phyloP scores from a whole-genome alignment of 1,284 basidiomycete species.

The Acaromyces ingoldii region DNA sequence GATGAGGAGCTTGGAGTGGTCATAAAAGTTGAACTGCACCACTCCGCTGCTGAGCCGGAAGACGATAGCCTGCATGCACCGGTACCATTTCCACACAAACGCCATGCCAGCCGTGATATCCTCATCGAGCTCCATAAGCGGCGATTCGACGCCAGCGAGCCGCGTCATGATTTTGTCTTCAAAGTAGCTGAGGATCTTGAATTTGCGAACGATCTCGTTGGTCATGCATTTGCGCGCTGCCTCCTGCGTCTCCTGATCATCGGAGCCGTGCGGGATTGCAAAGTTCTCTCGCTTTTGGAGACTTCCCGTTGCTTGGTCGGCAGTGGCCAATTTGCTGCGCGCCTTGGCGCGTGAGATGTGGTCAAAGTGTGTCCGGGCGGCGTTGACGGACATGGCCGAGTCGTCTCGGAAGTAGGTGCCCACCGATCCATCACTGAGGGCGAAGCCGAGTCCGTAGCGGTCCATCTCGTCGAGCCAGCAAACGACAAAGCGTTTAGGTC shows the following conservation, averaged over 20 bases:
- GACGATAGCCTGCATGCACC: conserved; percentile 93
- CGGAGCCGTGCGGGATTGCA: conserved; percentile 9
- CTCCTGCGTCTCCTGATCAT: not conserved
- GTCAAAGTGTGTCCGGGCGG: conserved; percentile 11
- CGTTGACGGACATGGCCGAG: conserved; percentile 68
- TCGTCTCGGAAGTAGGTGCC: conserved; percentile 96
- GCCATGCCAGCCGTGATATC: conserved; percentile 74
- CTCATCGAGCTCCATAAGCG: conserved; percentile 81
- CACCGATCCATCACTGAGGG: conserved; percentile 86
- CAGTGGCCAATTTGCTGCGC: not conserved
- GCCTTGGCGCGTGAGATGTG: conserved; percentile 5
- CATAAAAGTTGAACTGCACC: conserved; percentile 97
- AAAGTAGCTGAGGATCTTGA: conserved; percentile 36
- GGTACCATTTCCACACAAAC: conserved; percentile 89
- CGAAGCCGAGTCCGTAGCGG: conserved; percentile 98
- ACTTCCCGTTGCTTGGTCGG: conserved; percentile 9
- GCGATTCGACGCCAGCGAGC: conserved; percentile 57
- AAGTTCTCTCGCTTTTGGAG: conserved; percentile 41
- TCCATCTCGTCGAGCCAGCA: conserved; percentile 98
- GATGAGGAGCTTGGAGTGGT: conserved; percentile 90
- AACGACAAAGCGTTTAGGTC: conserved; percentile 82
- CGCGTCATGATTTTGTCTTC: conserved; percentile 48
- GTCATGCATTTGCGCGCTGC: not conserved
- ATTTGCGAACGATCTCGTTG: conserved; percentile 2
- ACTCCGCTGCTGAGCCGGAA: conserved; percentile 93